Conservation (phyloP, 495 filamentous ascomycete genomes). For the Mytilinidion resinicola region DNA sequence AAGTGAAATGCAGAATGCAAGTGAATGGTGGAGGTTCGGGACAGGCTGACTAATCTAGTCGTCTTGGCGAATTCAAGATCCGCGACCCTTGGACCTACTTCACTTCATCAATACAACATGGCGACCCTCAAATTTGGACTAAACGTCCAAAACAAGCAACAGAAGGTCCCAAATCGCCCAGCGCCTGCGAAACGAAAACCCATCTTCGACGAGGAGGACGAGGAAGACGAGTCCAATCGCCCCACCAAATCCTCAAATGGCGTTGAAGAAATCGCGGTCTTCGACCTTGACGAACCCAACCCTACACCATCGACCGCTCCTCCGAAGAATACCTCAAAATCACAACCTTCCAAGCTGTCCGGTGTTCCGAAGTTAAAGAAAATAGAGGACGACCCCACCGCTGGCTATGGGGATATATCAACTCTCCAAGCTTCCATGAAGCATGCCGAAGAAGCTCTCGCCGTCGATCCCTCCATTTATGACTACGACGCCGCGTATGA, state of each 20-base stretch:
- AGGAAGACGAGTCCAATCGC: conserved; percentile 43
- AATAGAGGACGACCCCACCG: conserved; percentile 16
- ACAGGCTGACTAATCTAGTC: no score
- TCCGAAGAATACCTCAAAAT: conserved; percentile 3
- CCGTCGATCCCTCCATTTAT: conserved; percentile 61
- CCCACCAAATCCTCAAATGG: conserved; percentile 5
- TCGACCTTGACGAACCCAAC: conserved; percentile 33
- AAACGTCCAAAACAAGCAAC: conserved; percentile 47
- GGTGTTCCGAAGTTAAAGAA: conserved; percentile 15
- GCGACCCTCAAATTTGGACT: conserved; percentile 40
- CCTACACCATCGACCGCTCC: conserved; percentile 8
- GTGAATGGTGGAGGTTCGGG: no score
- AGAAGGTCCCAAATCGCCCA: not conserved
- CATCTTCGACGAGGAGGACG: conserved; percentile 43
- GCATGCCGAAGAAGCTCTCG: conserved; percentile 50
- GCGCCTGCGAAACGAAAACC: conserved; percentile 45
- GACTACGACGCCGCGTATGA: conserved; percentile 73
- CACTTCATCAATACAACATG: not conserved
- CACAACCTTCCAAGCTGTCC: not conserved
- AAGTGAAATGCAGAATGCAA: no score
- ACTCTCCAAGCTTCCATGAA: conserved; percentile 49
- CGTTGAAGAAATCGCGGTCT: conserved; percentile 29
- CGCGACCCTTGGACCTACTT: no score
- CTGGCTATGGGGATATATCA: conserved; percentile 50
- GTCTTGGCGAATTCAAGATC: no score